Conservation (phyloP, 1,139 yeast species). For the Candida dubliniensis region DNA sequence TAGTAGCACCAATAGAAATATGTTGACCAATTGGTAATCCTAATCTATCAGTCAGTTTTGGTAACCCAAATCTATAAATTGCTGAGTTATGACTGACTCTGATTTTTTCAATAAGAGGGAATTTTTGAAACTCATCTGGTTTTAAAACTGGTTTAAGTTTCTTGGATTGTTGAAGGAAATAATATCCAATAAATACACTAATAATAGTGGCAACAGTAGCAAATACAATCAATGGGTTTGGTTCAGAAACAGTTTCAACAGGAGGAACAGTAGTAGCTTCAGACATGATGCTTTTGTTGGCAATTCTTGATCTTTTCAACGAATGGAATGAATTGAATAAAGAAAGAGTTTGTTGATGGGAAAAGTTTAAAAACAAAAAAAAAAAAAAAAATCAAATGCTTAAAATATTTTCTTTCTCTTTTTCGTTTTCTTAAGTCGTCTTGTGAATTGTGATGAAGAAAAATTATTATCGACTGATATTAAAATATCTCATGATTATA, state of each 20-base stretch:
- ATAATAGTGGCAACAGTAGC: slow-evolving; percentile 48
- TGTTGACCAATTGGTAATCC: slow-evolving; percentile 97
- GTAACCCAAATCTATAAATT: slow-evolving; percentile 81
- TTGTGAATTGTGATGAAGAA: too few relatives aligned
- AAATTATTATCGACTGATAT: too few relatives aligned
- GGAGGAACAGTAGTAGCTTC: background rate
- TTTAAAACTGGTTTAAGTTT: slow-evolving; percentile 56
- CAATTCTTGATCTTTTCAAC: background rate
- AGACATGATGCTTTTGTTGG: background rate
- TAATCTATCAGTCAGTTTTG: slow-evolving; percentile 68
- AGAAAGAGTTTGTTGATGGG: too few relatives aligned
- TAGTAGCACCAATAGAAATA: slow-evolving; percentile 69
- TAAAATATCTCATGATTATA: too few relatives aligned
- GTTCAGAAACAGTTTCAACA: slow-evolving; percentile 21
- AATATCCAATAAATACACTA: slow-evolving; percentile 36
- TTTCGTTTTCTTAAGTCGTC: too few relatives aligned
- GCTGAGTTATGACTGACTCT: slow-evolving; percentile 81
- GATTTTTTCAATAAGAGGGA: slow-evolving; percentile 81
- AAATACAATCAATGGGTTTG: slow-evolving; percentile 38
- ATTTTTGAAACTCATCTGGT: slow-evolving; percentile 70
- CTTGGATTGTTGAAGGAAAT: slow-evolving; percentile 35
- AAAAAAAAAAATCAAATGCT: slow-evolving; percentile 1
- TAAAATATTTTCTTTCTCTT: too few relatives aligned
- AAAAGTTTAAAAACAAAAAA: background rate
- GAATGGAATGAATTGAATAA: background rate